Percentiles rank a stretch among this genome's conserved stretches.
Evolutionary conservation across 2,329 filamentous ascomycete genomes (phyloP).

Genomic region (Cercospora nicotianae): DNA sequence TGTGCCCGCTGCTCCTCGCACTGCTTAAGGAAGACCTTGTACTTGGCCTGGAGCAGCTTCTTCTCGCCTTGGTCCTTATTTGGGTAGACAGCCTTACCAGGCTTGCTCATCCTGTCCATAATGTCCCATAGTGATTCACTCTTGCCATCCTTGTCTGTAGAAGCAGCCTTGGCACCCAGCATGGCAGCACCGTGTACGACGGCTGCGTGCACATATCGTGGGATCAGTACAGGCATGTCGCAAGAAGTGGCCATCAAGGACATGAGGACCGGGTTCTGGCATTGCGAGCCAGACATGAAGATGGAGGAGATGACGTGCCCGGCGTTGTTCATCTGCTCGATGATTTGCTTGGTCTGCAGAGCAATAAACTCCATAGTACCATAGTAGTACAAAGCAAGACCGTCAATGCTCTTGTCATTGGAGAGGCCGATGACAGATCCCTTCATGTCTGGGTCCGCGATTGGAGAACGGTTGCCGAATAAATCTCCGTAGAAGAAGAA

Average conservation of each 20-base stretch:
- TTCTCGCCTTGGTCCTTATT: slow-evolving; percentile 71
- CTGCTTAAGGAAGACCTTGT: slow-evolving; percentile 92
- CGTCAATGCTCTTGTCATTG: slow-evolving; percentile 82
- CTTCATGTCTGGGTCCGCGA: slow-evolving; percentile 91
- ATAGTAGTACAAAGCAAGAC: slow-evolving; percentile 89
- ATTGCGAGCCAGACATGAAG: slow-evolving; percentile 98
- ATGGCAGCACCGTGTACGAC: slow-evolving; percentile 98
- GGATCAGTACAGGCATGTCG: slow-evolving; percentile 88
- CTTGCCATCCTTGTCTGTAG: slow-evolving; percentile 70
- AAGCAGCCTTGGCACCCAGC: slow-evolving; percentile 96
- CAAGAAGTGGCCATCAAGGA: slow-evolving; percentile 86
- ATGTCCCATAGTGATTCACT: slow-evolving; percentile 91
- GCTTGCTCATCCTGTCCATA: slow-evolving; percentile 97
- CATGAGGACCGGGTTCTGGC: slow-evolving; percentile 93
- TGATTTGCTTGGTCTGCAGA: slow-evolving; percentile 91
- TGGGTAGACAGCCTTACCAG: slow-evolving; percentile 78
- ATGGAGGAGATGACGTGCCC: slow-evolving; percentile 88
- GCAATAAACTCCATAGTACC: slow-evolving; percentile 98
- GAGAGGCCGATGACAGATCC: slow-evolving; percentile 84
- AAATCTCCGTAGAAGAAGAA: slow-evolving; percentile 99
- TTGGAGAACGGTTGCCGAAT: slow-evolving; percentile 92
- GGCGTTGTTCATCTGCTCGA: slow-evolving; percentile 87
- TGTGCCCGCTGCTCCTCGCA: slow-evolving; percentile 82
- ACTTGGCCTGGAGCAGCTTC: slow-evolving; percentile 81
- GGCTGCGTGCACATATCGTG: slow-evolving; percentile 88